phyloP scores from a whole-genome alignment of 192 early-diverging fungal genomes.

The Cetraspora pellucida region DNA sequence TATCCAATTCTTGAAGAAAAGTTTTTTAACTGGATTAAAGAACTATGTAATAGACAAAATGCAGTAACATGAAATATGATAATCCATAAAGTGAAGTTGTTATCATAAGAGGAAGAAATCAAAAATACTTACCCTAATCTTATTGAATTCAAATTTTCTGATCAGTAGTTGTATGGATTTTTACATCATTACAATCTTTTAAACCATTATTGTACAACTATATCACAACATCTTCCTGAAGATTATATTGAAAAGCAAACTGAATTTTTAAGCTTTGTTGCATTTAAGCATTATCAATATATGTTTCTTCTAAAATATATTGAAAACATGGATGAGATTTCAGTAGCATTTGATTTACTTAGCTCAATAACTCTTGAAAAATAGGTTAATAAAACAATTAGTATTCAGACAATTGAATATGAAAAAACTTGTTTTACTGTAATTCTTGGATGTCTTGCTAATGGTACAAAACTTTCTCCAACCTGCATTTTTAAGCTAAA shows the following conservation, averaged over 20 bases:
- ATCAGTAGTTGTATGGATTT: constrained; percentile 15
- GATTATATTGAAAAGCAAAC: constrained; percentile 3
- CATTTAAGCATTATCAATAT: not conserved
- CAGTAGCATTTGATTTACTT: constrained; percentile 9
- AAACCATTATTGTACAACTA: not conserved
- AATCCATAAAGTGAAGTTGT: too few species aligned
- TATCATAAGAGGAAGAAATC: too few species aligned
- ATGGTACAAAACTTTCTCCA: constrained; percentile 11
- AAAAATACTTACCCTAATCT: too few species aligned
- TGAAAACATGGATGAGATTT: constrained; percentile 13
- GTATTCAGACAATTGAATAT: not conserved
- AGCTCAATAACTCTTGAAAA: not conserved
- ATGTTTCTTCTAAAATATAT: constrained; percentile 8
- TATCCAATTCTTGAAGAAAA: too few species aligned
- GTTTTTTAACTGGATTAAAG: too few species aligned
- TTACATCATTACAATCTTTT: not conserved
- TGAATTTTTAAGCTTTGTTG: not conserved
- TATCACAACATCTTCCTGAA: constrained; percentile 1
- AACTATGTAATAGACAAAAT: too few species aligned
- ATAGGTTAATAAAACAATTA: not conserved
- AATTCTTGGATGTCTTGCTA: constrained; percentile 9
- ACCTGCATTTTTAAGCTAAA: constrained; percentile 12
- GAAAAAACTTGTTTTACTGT: constrained; percentile 4
- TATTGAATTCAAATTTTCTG: not conserved
- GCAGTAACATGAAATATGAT: too few species aligned